A percentile compares a stretch with the other conserved stretches of the same genome.
Evolutionary conservation across 805 yeast species (phyloP).

Genomic region (Candida yuanshanica): DNA sequence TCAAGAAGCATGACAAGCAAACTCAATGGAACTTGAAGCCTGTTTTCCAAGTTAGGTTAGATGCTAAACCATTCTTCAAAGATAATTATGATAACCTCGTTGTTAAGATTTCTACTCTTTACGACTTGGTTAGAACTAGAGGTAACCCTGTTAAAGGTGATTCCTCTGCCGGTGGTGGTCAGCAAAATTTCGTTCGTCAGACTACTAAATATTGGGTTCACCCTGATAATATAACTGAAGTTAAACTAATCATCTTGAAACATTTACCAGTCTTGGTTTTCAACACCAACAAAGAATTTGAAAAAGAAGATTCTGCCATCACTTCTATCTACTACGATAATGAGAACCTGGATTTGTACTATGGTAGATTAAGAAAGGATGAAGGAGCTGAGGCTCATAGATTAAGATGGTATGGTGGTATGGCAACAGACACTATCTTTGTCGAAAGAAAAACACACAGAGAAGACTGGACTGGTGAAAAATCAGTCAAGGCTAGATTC

Average conservation of each 20-base stretch:
- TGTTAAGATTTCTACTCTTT: slow-evolving; percentile 81
- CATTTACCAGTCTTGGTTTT: slow-evolving; percentile 96
- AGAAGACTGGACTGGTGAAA: slow-evolving; percentile 99
- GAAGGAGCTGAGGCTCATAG: slow-evolving; percentile 99
- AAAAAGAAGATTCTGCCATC: slow-evolving; percentile 90
- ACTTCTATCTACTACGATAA: slow-evolving; percentile 96
- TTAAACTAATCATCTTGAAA: slow-evolving; percentile 85
- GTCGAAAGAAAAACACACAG: slow-evolving; percentile 97
- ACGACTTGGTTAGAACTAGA: slow-evolving; percentile 90
- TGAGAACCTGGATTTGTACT: slow-evolving; percentile 80
- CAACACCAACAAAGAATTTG: slow-evolving; percentile 94
- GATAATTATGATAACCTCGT: slow-evolving; percentile 88
- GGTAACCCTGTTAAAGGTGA: slow-evolving; percentile 96
- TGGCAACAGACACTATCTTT: slow-evolving; percentile 86
- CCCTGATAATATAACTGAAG: slow-evolving; percentile 95
- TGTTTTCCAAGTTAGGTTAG: slow-evolving; percentile 86
- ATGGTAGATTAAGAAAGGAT: slow-evolving; percentile 90
- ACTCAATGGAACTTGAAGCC: slow-evolving; percentile 81
- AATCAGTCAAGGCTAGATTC: slow-evolving; percentile 97
- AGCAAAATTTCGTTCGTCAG: slow-evolving; percentile 97
- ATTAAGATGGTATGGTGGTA: slow-evolving; percentile 98
- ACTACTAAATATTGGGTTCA: slow-evolving; percentile 99
- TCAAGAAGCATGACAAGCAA: slow-evolving; percentile 93
- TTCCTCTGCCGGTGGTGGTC: slow-evolving; percentile 95
- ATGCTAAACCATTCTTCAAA: slow-evolving; percentile 92